Evolutionary conservation across 176 grass and related monocot genomes (phyloP), one percentile per base, ranked within the genome.

Genomic region (Pontederia paniculata): DNA sequence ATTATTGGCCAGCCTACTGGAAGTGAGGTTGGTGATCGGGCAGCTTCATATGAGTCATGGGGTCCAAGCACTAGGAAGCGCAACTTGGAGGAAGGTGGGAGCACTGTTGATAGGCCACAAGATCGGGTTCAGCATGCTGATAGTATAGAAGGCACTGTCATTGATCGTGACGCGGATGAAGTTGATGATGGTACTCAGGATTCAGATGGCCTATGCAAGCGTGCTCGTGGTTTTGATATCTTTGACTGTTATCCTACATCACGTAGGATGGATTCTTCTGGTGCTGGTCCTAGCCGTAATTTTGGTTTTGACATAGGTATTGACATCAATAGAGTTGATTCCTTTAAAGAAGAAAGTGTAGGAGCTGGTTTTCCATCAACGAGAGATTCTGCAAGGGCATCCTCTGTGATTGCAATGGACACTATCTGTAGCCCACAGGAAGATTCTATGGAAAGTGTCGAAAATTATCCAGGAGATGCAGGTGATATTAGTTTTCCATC

Each of bases 391-490:
- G 50, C 71, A 50, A 76, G 93, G 48, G 74, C 83, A 55, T 97
- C 93, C 28, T 90, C 86, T 84, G 93, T 97, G 74, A 88, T 90
- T 71, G 93, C 93, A 28, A 88, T 97, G 93, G 74, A 97, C 59
- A 91, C 52, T 6, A 70, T 88, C 4, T 72, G 57, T 74, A 77
- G 74, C 44, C 52, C 64, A 9, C 65, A 88, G 22, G 80, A 97
- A 23, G 77, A 88, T 71, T 97, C 93, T 5, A 97, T 97, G 93
- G 93, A 97, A 66, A 97, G 93, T 49, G 93, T 97, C 55, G 93
- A 90, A 69, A 90, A 97, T 71, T 73, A 97, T 77, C 93, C 86
- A 8, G 86, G 77, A 71, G 74, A 66, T 65, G 71, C 70, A 42
- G 84, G 78, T 77, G 86, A 82, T 69, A 64, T 84, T 55, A 64